phyloP scores from a whole-genome alignment of 2,329 filamentous ascomycete genomes.

The Cadophora luteo-olivacea region DNA sequence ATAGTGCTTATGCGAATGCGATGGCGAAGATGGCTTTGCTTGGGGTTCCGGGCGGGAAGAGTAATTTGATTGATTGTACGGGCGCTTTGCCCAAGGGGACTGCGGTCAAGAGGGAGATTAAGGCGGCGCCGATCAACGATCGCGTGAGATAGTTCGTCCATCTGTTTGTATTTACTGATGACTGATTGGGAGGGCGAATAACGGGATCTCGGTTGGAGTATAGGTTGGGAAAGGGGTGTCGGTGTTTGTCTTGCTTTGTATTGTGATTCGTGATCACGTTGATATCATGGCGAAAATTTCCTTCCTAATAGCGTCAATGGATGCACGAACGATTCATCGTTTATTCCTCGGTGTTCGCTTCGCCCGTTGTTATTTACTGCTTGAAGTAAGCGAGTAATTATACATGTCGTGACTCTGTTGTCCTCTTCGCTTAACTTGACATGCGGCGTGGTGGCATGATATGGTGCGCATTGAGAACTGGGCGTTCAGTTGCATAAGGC shows the following conservation, averaged over 20 bases:
- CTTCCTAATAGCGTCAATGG: neutral
- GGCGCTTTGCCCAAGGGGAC: constrained; percentile 24
- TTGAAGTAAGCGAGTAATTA: neutral
- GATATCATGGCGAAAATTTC: neutral
- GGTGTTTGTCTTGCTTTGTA: neutral
- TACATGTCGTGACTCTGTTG: neutral
- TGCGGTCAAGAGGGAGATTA: constrained; percentile 27
- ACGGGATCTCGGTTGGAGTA: neutral
- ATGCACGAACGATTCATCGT: neutral
- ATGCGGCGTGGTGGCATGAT: neutral
- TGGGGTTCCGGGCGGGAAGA: constrained; percentile 22
- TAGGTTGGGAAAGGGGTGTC: neutral
- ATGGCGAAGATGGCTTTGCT: constrained; percentile 31
- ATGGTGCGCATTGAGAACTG: neutral
- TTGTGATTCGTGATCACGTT: too few relatives aligned
- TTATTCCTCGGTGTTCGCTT: neutral
- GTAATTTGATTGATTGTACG: constrained; percentile 29
- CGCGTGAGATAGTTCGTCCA: constrained; percentile 15
- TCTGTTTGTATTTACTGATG: too few relatives aligned
- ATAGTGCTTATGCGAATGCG: constrained; percentile 42
- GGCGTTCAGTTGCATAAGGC: neutral
- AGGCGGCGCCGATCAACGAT: constrained; percentile 22
- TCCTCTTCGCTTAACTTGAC: neutral
- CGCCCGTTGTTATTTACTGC: neutral
- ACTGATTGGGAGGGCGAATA: neutral